Percentiles rank a stretch among this genome's conserved stretches.
Evolutionary conservation across 2,329 filamentous ascomycete species (phyloP).

Genomic region (Pestalotiopsis sp.): DNA sequence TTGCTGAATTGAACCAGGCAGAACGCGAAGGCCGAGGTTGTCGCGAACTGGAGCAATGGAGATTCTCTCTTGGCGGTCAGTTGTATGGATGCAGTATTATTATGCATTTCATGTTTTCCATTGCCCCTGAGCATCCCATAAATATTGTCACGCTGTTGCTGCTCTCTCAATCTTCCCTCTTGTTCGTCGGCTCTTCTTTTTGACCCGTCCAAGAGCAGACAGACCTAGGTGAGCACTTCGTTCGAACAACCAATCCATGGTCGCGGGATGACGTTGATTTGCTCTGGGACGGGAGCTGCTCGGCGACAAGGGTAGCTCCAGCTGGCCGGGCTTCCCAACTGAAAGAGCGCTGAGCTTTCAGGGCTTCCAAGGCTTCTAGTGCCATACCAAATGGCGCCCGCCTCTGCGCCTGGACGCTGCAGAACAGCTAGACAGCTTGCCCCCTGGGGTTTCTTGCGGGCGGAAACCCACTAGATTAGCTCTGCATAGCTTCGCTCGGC

Average conservation of each 20-base stretch:
- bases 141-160: background rate
- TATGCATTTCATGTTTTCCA: background rate
- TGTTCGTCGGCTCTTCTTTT: background rate
- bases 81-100: background rate
- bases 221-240: background rate
- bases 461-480: background rate
- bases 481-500: background rate
- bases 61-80: background rate
- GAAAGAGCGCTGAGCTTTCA: background rate
- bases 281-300: background rate
- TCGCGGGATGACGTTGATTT: constrained; percentile 9
- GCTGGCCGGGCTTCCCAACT: background rate
- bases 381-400: background rate
- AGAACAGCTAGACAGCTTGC: too few species aligned
- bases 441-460: too few species aligned
- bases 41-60: background rate
- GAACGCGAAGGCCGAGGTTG: constrained; percentile 6
- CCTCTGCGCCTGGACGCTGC: background rate
- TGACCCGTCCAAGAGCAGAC: background rate
- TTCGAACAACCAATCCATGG: background rate
- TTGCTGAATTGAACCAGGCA: background rate
- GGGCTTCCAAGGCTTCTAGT: background rate
- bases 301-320: constrained; percentile 7
- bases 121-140: background rate
- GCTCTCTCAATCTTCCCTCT: background rate